Evolutionary conservation across 257 asterid species (phyloP).

Genomic region (Penstemon eatonii): DNA sequence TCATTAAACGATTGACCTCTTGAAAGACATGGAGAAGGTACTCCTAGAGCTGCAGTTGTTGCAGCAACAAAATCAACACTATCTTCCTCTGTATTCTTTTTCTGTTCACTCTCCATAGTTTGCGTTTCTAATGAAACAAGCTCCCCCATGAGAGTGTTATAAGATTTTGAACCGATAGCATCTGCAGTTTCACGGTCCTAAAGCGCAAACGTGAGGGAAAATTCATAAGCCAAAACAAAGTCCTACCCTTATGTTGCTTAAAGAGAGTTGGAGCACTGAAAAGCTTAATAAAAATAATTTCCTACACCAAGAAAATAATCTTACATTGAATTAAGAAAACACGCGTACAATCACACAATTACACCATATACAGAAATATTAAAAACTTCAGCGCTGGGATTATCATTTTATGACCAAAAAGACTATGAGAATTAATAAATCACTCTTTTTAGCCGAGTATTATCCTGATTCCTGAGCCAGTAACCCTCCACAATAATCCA

Average conservation of each 20-base stretch:
- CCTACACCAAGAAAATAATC: conserved; percentile 17
- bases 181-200: conserved; percentile 77
- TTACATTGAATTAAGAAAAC: conserved; percentile 2
- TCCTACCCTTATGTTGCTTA: background rate
- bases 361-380: conserved; percentile 17
- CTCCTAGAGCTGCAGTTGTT: conserved; percentile 92
- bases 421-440: background rate
- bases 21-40: conserved; percentile 92
- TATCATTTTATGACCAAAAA: conserved; percentile 20
- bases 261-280: conserved; percentile 1
- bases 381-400: background rate
- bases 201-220: conserved; percentile 29
- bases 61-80: conserved; percentile 93
- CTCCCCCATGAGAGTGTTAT: conserved; percentile 84
- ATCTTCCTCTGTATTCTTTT: conserved; percentile 56
- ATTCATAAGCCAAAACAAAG: conserved; percentile 20
- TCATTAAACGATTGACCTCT: conserved; percentile 75
- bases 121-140: conserved; percentile 80
- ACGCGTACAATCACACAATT: conserved; percentile 7
- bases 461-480: conserved; percentile 17
- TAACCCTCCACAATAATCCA: background rate
- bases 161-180: conserved; percentile 88
- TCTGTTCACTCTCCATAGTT: conserved; percentile 44
- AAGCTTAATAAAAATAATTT: conserved; percentile 9
- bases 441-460: conserved; percentile 10